Percentiles rank a stretch among this genome's conserved stretches.
phyloP scores from a whole-genome alignment of 805 yeast species.

The Saccharomycopsis schoenii region DNA sequence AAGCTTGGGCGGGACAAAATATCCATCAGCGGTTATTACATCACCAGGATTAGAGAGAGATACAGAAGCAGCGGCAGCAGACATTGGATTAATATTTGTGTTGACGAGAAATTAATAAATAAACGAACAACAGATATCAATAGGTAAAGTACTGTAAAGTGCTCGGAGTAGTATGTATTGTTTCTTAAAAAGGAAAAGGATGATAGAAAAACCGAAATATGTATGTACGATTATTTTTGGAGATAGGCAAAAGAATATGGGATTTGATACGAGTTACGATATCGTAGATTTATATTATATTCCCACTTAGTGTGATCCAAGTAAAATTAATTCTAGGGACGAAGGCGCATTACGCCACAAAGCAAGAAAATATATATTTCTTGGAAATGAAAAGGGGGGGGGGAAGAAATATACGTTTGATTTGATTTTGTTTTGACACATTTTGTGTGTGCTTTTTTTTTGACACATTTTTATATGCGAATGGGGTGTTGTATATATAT shows the following conservation, averaged over 20 bases:
- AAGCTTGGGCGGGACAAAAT: constrained; percentile 15
- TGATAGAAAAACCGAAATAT: too few species aligned
- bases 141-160: too few species aligned
- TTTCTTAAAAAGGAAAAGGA: too few species aligned
- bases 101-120: not conserved
- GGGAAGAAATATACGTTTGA: not conserved
- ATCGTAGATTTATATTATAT: not conserved
- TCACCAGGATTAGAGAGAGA: not conserved
- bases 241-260: not conserved
- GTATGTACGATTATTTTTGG: not conserved
- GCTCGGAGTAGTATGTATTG: too few species aligned
- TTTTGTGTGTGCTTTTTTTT: not conserved
- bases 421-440: not conserved
- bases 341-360: not conserved
- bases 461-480: not conserved
- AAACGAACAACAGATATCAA: not conserved
- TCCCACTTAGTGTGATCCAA: not conserved
- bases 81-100: not conserved
- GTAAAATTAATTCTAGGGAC: not conserved
- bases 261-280: not conserved
- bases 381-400: not conserved
- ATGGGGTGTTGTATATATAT: not conserved
- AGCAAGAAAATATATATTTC: not conserved
- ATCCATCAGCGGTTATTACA: not conserved
- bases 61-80: not conserved